Conservation (phyloP, 495 filamentous ascomycete genomes). For the Hypoxylon lienhwacheense region DNA sequence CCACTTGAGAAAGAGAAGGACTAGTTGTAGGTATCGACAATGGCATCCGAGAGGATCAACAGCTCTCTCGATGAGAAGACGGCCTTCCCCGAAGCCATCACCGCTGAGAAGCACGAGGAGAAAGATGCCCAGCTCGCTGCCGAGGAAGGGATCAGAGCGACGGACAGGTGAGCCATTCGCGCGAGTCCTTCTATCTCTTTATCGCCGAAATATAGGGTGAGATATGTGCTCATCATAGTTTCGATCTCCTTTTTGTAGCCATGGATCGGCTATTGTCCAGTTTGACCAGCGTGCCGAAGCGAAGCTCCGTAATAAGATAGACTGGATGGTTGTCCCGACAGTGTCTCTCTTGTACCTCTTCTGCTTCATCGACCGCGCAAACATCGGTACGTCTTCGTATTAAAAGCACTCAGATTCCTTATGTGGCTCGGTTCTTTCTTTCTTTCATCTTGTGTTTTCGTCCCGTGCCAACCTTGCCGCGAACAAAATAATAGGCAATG, state of each 20-base stretch:
- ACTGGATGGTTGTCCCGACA: conserved; percentile 56
- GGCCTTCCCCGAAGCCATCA: not conserved
- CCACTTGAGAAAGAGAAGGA: not conserved
- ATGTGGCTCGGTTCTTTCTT: too few species aligned
- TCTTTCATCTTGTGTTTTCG: not conserved
- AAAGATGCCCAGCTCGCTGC: conserved; percentile 50
- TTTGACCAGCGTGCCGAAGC: conserved; percentile 63
- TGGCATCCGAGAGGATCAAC: not conserved
- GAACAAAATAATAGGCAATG: conserved; percentile 43
- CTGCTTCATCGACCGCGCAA: conserved; percentile 66
- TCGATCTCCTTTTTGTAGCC: conserved; percentile 38
- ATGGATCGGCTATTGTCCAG: conserved; percentile 57
- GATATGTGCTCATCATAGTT: conserved; percentile 4
- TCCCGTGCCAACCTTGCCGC: conserved; percentile 31
- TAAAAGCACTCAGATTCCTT: too few species aligned
- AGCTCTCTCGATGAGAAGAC: conserved; percentile 9
- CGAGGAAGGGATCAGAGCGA: conserved; percentile 61
- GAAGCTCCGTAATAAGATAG: conserved; percentile 57
- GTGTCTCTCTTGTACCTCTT: conserved; percentile 61
- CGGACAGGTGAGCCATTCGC: conserved; percentile 63
- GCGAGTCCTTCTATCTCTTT: too few species aligned
- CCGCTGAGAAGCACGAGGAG: conserved; percentile 14
- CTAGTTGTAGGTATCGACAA: too few species aligned
- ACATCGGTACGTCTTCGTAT: conserved; percentile 53
- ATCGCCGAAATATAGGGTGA: not conserved